Evolutionary conservation across 148 eudicot genomes (phyloP), one percentile per base, ranked within the genome.

Genomic region (Linanthus parryae): DNA sequence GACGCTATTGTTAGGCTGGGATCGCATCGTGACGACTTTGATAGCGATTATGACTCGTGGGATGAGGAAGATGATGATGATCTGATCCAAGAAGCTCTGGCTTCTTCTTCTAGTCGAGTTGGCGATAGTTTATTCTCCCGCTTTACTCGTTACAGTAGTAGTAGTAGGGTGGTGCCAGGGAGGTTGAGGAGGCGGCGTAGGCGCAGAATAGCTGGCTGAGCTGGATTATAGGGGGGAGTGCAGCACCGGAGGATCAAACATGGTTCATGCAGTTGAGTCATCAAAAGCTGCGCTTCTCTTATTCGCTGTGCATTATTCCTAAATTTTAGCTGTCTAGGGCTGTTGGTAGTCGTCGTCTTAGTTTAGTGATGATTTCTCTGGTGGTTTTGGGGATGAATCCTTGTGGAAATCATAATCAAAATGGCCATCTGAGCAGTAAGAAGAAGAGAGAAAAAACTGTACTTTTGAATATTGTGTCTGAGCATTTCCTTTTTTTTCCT

Each of bases 131-230:
- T 42, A 22, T n/a, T 57, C 48, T 46, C 64, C 23, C 71, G 68
- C 8, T 33, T 75, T 9, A 44, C 65, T 45, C 79, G 69, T 17
- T 65, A 58, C 30, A 74, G 44, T 19, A 38, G 56, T 35, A 74
- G 44, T 19, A 38, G 56, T 31, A 67, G 81, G 52, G 40, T 67
- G 46, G 40, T 57, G 26, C 26, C 66, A 23, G 65, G 70, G 42
- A 66, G 75, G 69, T 41, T 72, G 14, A 58, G 74, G 12, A 28
- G 74, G 37, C 52, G 74, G 61, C 47, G 66, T 25, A 45, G 77
- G 58, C 54, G 54, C 39, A 40, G 56, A 64, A 43, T 57, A 71
- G 44, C 63, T 40, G 52, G 39, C 20, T 52, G 62, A 56, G 56
- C 47, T 58, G 40, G 52, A 51, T 58, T 5, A 9, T 48, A 10